phyloP scores from a whole-genome alignment of 345 rosid species.

The Nasturtium officinale region DNA sequence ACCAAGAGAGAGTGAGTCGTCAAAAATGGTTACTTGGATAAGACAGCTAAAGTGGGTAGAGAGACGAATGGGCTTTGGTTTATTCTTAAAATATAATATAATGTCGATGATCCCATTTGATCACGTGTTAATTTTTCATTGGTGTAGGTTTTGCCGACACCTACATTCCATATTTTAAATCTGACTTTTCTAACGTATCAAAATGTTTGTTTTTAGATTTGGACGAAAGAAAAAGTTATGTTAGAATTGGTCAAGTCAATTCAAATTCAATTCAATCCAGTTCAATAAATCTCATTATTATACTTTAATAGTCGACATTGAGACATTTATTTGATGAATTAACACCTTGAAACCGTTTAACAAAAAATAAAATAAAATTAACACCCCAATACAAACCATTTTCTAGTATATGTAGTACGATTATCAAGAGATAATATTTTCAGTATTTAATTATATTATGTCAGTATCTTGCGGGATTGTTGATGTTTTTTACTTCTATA shows the following conservation, averaged over 20 bases:
- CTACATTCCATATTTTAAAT: constrained; percentile 7
- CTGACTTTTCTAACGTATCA: not conserved
- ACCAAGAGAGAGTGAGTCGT: not conserved
- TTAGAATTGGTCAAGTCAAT: constrained; percentile 37
- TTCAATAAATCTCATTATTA: not conserved
- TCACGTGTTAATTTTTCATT: not conserved
- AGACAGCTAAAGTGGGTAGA: constrained; percentile 23
- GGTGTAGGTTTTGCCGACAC: constrained; percentile 33
- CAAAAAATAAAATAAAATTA: too few relatives aligned
- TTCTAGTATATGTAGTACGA: too few relatives aligned
- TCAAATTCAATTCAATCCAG: constrained; percentile 28
- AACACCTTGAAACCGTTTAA: too few relatives aligned
- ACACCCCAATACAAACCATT: not conserved
- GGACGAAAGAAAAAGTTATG: not conserved
- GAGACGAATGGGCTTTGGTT: constrained; percentile 6
- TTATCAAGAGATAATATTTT: too few relatives aligned
- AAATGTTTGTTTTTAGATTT: constrained; percentile 18
- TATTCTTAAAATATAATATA: constrained; percentile 20
- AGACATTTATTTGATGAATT: not conserved
- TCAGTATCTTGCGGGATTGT: too few relatives aligned
- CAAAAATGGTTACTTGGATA: not conserved
- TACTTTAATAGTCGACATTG: constrained; percentile 36
- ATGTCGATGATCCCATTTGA: constrained; percentile 29
- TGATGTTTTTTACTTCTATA: too few relatives aligned
- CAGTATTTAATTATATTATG: too few relatives aligned